These are phyloP conservation scores for Gomphus bonarii DNA, from an alignment of 1,284 basidiomycete species.

Conservation along the genomic window DNA sequence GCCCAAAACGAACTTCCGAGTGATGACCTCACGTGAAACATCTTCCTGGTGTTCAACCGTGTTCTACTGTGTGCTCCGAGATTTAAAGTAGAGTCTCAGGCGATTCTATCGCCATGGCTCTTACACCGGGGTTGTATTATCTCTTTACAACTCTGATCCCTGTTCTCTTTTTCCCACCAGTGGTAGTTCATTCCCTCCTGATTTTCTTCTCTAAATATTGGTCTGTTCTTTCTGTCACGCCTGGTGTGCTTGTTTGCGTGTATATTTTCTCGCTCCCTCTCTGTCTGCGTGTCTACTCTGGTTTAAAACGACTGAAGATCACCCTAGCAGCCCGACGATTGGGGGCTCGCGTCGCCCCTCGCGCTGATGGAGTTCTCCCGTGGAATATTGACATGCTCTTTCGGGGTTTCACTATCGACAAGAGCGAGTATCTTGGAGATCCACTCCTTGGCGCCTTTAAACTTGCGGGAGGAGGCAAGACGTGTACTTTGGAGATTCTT, in stretches of 20 bases:
- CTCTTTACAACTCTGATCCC: slow-evolving; percentile 2
- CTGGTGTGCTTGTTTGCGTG: background rate
- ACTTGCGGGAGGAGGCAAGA: background rate
- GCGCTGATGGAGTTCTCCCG: slow-evolving; percentile 58
- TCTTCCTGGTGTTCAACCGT: too few species aligned
- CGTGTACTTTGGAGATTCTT: slow-evolving; percentile 17
- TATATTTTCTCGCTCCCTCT: background rate
- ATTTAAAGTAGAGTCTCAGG: too few species aligned
- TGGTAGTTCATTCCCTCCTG: slow-evolving; percentile 2
- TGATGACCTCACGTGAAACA: too few species aligned
- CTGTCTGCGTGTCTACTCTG: slow-evolving; percentile 16
- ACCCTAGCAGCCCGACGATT: slow-evolving; percentile 33
- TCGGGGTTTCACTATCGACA: slow-evolving; percentile 40
- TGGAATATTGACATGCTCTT: slow-evolving; percentile 62
- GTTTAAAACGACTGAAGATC: slow-evolving; percentile 26
- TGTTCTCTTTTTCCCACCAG: background rate
- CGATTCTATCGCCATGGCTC: background rate
- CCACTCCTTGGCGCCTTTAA: background rate
- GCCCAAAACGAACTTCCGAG: too few species aligned
- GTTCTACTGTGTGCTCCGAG: too few species aligned
- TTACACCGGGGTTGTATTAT: slow-evolving; percentile 5
- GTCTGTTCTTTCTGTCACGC: background rate
- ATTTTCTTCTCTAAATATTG: background rate
- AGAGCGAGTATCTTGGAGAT: slow-evolving; percentile 42
- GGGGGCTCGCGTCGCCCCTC: slow-evolving; percentile 38